Conservation (phyloP, 345 rosid species). For the Raphanus sativus region DNA sequence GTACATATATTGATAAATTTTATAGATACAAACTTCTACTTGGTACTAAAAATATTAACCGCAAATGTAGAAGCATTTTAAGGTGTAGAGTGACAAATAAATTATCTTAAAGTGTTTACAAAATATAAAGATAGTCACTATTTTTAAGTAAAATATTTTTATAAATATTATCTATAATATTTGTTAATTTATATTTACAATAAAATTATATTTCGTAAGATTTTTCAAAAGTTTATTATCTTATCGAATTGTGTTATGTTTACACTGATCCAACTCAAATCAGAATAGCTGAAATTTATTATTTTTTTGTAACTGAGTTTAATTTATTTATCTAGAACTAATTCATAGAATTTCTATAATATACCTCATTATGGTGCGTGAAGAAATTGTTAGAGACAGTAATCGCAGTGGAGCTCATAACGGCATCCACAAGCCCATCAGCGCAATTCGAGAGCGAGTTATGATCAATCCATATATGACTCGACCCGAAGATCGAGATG, state of each 20-base stretch:
- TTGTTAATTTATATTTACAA: background rate
- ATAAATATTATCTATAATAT: too few relatives aligned
- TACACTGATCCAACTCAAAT: background rate
- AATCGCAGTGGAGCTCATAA: constrained; percentile 74
- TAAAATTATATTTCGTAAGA: too few relatives aligned
- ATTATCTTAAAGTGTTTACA: background rate
- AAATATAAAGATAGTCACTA: background rate
- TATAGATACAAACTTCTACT: background rate
- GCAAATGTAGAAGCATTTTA: too few relatives aligned
- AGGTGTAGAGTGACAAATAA: too few relatives aligned
- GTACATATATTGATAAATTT: background rate
- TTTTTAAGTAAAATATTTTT: too few relatives aligned
- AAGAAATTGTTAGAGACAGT: constrained; percentile 77
- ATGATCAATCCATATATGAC: constrained; percentile 91
- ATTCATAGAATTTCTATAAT: background rate
- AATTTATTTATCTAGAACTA: too few relatives aligned
- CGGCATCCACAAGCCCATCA: constrained; percentile 75
- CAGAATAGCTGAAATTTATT: too few relatives aligned
- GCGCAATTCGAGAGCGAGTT: constrained; percentile 82
- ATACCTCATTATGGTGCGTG: constrained; percentile 83
- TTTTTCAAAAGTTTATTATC: too few relatives aligned
- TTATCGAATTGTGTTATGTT: too few relatives aligned
- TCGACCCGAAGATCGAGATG: constrained; percentile 65
- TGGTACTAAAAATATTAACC: too few relatives aligned
- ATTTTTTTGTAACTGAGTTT: too few relatives aligned